phyloP scores from a whole-genome alignment of 345 rosid genomes.

The Arabidopsis arenosa region DNA sequence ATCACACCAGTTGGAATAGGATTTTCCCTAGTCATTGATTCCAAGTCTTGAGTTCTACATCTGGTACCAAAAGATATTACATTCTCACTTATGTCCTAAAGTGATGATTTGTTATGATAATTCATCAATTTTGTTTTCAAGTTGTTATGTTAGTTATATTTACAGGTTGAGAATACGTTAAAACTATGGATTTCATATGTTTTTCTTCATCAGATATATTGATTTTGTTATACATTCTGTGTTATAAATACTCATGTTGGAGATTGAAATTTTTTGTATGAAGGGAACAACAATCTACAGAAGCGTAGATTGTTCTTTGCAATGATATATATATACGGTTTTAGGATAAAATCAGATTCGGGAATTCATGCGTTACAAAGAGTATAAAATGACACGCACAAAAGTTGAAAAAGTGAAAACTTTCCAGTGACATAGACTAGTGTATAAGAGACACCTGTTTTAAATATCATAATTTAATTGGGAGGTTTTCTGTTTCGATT shows the following conservation, averaged over 20 bases:
- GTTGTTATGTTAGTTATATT: not conserved
- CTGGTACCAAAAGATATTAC: constrained; percentile 6
- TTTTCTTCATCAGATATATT: not conserved
- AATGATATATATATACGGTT: not conserved
- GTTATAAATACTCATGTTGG: not conserved
- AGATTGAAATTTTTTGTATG: not conserved
- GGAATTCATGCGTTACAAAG: not conserved
- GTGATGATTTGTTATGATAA: constrained; percentile 30
- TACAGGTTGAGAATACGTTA: constrained; percentile 10
- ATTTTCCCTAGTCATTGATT: constrained; percentile 20
- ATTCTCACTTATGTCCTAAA: constrained; percentile 11
- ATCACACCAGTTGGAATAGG: constrained; percentile 20
- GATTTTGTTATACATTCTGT: not conserved
- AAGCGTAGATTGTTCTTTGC: not conserved
- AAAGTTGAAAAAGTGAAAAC: constrained; percentile 14
- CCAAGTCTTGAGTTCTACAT: constrained; percentile 8
- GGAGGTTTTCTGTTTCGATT: not conserved
- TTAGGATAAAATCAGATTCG: not conserved
- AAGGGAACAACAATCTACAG: not conserved
- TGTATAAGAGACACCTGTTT: constrained; percentile 29
- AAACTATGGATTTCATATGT: constrained; percentile 1
- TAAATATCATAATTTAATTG: constrained; percentile 12
- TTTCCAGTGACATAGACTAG: not conserved
- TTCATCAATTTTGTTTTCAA: constrained; percentile 23
- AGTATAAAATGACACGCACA: not conserved